A percentile compares a stretch with the other conserved stretches of the same genome.
phyloP scores from a whole-genome alignment of 1,284 basidiomycete genomes.

The Ganoderma lucidum region DNA sequence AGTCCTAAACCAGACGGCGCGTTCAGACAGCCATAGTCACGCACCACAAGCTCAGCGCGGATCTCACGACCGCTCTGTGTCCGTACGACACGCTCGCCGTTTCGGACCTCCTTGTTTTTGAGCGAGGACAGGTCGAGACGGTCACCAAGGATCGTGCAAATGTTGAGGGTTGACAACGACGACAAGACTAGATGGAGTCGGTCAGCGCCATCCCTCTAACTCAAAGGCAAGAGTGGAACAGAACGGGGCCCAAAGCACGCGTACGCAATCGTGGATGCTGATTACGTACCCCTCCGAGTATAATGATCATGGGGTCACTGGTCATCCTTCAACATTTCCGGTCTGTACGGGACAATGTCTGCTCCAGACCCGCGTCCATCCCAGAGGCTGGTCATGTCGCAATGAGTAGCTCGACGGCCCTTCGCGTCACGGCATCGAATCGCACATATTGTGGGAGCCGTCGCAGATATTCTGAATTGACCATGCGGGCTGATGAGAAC shows the following conservation, averaged over 20 bases:
- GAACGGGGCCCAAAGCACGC: constrained; percentile 51
- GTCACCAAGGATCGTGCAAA: constrained; percentile 64
- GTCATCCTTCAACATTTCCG: neutral
- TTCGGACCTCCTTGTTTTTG: constrained; percentile 36
- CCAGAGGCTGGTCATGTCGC: neutral
- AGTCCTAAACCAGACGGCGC: neutral
- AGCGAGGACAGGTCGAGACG: constrained; percentile 56
- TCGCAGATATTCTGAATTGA: neutral
- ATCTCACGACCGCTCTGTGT: constrained; percentile 68
- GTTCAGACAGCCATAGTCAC: neutral
- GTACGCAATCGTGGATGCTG: neutral
- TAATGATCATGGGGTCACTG: neutral
- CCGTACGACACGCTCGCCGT: constrained; percentile 50
- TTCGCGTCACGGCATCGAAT: neutral
- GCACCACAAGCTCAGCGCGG: constrained; percentile 68
- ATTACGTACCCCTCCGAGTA: neutral
- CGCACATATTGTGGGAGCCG: neutral
- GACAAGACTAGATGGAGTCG: constrained; percentile 48
- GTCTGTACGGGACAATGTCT: neutral
- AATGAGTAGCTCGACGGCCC: neutral
- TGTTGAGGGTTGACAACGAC: constrained; percentile 50
- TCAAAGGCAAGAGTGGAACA: neutral
- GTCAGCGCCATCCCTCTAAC: neutral
- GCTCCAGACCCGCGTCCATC: neutral
- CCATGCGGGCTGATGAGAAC: neutral